Percentiles rank a stretch among this genome's conserved stretches.
Conservation (phyloP, 1,139 yeast species). For the Debaryomyces fabryi region DNA sequence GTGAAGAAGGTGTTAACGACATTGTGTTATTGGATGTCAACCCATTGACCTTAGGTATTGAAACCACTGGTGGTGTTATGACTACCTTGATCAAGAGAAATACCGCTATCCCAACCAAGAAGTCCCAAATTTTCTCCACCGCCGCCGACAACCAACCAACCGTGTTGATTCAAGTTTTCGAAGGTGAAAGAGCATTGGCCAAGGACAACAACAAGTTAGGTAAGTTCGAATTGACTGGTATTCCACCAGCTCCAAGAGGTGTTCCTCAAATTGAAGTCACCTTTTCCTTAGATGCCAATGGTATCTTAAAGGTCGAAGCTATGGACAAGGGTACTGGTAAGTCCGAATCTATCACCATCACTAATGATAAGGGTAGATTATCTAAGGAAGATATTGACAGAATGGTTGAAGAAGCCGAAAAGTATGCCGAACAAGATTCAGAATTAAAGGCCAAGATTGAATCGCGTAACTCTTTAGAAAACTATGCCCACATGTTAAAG, state of each 20-base stretch:
- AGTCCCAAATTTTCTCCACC: slow-evolving; percentile 50
- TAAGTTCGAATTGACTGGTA: slow-evolving; percentile 51
- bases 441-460: slow-evolving; percentile 81
- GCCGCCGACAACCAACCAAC: slow-evolving; percentile 54
- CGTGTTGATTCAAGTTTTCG: slow-evolving; percentile 49
- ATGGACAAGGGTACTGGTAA: slow-evolving; percentile 59
- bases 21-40: slow-evolving; percentile 52
- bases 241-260: slow-evolving; percentile 55
- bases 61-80: slow-evolving; percentile 54
- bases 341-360: slow-evolving; percentile 89
- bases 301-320: slow-evolving; percentile 51
- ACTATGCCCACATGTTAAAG: slow-evolving; percentile 48
- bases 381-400: slow-evolving; percentile 90
- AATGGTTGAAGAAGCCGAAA: slow-evolving; percentile 94
- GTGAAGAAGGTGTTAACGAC: slow-evolving; percentile 58
- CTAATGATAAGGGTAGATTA: slow-evolving; percentile 96
- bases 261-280: slow-evolving; percentile 53
- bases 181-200: slow-evolving; percentile 52
- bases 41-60: slow-evolving; percentile 53
- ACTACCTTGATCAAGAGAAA: slow-evolving; percentile 51
- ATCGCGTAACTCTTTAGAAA: slow-evolving; percentile 53
- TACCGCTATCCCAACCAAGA: slow-evolving; percentile 52
- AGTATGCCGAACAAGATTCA: slow-evolving; percentile 85
- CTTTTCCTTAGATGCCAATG: slow-evolving; percentile 51
- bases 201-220: slow-evolving; percentile 50